Percentiles rank a stretch among this genome's conserved stretches.
Conservation (phyloP, 257 asterid species). For the Asclepias syriaca region DNA sequence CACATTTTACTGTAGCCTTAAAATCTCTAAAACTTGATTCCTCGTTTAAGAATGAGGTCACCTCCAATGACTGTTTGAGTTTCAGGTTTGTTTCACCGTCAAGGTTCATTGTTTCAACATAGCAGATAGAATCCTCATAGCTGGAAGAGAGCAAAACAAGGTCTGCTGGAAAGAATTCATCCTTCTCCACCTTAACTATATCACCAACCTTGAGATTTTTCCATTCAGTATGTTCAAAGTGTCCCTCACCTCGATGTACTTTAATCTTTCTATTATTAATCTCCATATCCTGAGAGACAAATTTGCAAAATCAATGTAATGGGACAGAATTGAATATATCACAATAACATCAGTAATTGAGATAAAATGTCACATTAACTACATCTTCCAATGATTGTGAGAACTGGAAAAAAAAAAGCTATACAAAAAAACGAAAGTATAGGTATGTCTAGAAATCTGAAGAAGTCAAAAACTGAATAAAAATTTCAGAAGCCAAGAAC, state of each 20-base stretch:
- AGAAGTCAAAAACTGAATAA: neutral
- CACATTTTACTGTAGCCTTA: conserved; percentile 64
- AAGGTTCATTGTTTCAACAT: conserved; percentile 94
- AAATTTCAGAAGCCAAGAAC: neutral
- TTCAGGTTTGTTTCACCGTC: conserved; percentile 93
- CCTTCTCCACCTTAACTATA: conserved; percentile 78
- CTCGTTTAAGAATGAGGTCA: conserved; percentile 46
- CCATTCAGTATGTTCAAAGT: conserved; percentile 60
- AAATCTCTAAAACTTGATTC: conserved; percentile 46
- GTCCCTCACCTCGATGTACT: conserved; percentile 64
- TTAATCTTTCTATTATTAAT: conserved; percentile 67
- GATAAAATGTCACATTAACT: neutral
- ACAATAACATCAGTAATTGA: neutral
- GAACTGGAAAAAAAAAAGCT: neutral
- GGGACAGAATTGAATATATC: neutral
- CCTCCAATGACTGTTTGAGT: conserved; percentile 74
- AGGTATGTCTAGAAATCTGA: neutral
- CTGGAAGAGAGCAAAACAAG: conserved; percentile 75
- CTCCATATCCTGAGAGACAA: conserved; percentile 63
- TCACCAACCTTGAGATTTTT: conserved; percentile 72
- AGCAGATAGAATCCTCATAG: conserved; percentile 80
- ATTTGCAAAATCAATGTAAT: neutral
- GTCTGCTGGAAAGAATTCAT: conserved; percentile 89
- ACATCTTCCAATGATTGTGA: neutral
- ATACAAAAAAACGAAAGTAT: neutral